Conservation (phyloP, 2,329 filamentous ascomycete species). For the Herpotrichia juniperi region DNA sequence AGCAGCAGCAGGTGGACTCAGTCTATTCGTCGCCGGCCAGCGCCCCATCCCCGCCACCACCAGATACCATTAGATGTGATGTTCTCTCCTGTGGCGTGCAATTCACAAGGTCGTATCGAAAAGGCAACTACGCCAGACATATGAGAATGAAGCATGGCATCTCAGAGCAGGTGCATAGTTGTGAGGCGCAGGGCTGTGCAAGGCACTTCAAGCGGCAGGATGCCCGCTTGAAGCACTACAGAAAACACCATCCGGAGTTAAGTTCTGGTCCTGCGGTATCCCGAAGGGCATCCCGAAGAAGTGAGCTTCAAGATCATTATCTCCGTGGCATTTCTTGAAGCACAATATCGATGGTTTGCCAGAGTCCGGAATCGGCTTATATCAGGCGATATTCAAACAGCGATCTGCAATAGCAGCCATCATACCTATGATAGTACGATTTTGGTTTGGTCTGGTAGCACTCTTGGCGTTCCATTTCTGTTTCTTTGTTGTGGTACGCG, state of each 20-base stretch:
- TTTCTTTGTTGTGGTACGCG: too few relatives aligned
- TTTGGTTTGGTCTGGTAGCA: too few relatives aligned
- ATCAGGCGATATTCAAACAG: too few relatives aligned
- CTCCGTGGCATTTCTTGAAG: too few relatives aligned
- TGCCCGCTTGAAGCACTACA: slow-evolving; percentile 20
- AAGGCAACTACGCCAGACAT: slow-evolving; percentile 19
- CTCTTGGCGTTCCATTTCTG: too few relatives aligned
- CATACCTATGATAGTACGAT: too few relatives aligned
- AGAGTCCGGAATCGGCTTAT: too few relatives aligned
- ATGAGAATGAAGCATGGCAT: slow-evolving; percentile 9
- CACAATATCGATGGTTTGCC: not conserved
- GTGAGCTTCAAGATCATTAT: too few relatives aligned
- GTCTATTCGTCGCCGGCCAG: not conserved
- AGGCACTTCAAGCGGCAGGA: slow-evolving; percentile 16
- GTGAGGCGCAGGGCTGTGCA: slow-evolving; percentile 10
- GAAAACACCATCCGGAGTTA: slow-evolving; percentile 9
- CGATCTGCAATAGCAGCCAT: too few relatives aligned
- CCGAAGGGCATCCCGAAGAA: not conserved
- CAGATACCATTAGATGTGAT: not conserved
- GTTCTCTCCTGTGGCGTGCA: not conserved
- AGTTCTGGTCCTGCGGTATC: not conserved
- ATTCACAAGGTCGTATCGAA: slow-evolving; percentile 5
- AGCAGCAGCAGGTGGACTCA: not conserved
- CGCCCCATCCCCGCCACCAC: not conserved
- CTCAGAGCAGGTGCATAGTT: slow-evolving; percentile 1